A percentile compares a stretch with the other conserved stretches of the same genome.
Evolutionary conservation across 2,329 filamentous ascomycete genomes (phyloP).

Genomic region (Hymenoscyphus infarciens): DNA sequence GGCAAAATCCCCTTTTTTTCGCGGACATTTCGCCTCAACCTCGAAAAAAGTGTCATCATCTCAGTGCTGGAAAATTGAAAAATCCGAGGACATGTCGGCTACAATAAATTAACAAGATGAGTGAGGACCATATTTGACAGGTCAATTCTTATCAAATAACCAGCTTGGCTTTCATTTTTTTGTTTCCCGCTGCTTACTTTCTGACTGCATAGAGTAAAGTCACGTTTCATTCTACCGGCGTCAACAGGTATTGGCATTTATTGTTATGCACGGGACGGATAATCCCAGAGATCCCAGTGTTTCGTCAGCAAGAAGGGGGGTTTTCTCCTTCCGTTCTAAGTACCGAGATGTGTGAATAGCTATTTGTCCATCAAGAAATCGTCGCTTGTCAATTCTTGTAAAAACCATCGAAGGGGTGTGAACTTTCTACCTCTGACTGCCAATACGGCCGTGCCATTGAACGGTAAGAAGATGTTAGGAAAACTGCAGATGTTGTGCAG

Average conservation of each 20-base stretch:
- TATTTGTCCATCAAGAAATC: background rate
- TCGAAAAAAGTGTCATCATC: background rate
- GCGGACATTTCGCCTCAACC: constrained; percentile 1
- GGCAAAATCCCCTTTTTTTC: background rate
- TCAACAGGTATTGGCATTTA: background rate
- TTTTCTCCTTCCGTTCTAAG: background rate
- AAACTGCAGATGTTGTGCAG: background rate
- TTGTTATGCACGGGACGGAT: background rate
- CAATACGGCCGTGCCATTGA: background rate
- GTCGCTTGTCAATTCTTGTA: too few species aligned
- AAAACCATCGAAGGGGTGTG: background rate
- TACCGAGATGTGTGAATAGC: background rate
- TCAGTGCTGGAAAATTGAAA: background rate
- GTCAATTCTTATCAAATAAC: background rate
- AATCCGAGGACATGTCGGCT: background rate
- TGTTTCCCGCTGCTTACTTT: background rate
- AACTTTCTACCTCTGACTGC: background rate
- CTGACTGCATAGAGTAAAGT: background rate
- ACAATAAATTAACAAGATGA: background rate
- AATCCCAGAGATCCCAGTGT: background rate
- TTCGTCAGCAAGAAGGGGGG: background rate
- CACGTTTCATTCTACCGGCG: background rate
- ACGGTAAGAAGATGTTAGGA: background rate
- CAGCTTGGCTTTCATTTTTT: background rate
- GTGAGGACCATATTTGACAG: background rate